Percentiles rank a stretch among this genome's conserved stretches.
Evolutionary conservation across 176 grass and related monocot genomes (phyloP).

Genomic region (Oryza rufipogon): DNA sequence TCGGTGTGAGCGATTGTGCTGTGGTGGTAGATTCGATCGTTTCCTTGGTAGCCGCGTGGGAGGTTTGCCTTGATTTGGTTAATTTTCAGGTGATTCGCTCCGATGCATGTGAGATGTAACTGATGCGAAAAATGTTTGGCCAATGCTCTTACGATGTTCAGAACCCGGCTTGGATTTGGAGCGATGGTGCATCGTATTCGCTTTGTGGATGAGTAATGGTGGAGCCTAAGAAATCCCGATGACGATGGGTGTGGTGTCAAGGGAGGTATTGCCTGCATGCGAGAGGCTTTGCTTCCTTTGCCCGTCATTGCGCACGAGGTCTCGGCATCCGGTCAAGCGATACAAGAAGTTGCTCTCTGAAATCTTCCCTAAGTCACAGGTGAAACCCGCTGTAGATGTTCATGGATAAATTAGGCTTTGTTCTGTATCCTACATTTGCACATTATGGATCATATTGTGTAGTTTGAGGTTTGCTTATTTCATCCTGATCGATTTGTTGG

Average conservation of each 20-base stretch:
- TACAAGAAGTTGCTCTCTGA: constrained; percentile 88
- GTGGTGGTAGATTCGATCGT: neutral
- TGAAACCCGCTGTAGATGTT: constrained; percentile 27
- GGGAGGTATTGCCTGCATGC: constrained; percentile 63
- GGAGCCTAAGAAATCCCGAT: constrained; percentile 31
- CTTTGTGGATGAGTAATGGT: constrained; percentile 16
- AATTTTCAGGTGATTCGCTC: too few species aligned
- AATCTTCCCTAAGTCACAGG: constrained; percentile 78
- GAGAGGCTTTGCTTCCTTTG: constrained; percentile 85
- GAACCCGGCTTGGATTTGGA: neutral
- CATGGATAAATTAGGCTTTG: neutral
- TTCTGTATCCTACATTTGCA: neutral
- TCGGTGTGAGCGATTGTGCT: too few species aligned
- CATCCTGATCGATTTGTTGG: neutral
- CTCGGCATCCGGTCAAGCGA: constrained; percentile 82
- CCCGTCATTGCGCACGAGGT: constrained; percentile 72
- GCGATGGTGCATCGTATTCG: constrained; percentile 3
- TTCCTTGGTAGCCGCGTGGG: neutral
- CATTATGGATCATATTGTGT: neutral
- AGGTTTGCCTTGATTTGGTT: neutral
- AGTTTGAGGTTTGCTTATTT: neutral
- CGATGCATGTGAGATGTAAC: neutral
- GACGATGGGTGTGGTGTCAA: constrained; percentile 69
- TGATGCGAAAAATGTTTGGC: neutral
- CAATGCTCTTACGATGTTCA: neutral